phyloP scores from a whole-genome alignment of 805 yeast species.

The Yarrowia sp. region DNA sequence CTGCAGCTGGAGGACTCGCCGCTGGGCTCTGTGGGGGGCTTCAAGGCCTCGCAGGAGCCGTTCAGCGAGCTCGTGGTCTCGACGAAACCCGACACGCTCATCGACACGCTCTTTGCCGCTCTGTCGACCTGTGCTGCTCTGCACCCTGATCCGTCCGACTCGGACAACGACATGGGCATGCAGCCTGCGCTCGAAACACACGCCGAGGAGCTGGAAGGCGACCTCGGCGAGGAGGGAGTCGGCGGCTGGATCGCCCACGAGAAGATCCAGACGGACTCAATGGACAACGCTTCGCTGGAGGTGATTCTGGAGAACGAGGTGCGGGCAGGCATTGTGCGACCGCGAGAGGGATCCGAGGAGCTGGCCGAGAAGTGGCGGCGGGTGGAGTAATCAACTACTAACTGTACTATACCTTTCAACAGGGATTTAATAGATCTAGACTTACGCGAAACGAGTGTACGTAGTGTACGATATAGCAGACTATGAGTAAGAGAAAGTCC shows the following conservation, averaged over 20 bases:
- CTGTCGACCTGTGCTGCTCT: constrained; percentile 33
- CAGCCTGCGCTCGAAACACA: constrained; percentile 7
- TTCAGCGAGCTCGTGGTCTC: constrained; percentile 21
- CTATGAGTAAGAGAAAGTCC: too few relatives aligned
- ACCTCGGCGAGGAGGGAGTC: constrained; percentile 8
- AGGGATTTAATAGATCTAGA: constrained; percentile 19
- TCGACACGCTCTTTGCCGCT: constrained; percentile 29
- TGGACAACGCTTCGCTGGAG: constrained; percentile 13
- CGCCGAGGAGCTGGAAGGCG: neutral
- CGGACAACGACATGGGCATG: neutral
- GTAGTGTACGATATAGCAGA: too few relatives aligned
- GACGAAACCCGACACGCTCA: constrained; percentile 32
- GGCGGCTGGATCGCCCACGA: constrained; percentile 22
- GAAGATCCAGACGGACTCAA: constrained; percentile 2
- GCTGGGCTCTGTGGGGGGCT: neutral
- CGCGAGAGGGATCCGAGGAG: constrained; percentile 11
- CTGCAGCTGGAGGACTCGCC: constrained; percentile 14
- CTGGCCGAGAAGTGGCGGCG: constrained; percentile 7
- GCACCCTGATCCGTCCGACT: constrained; percentile 31
- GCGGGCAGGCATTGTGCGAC: constrained; percentile 10
- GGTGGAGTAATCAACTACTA: constrained; percentile 22
- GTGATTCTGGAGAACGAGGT: constrained; percentile 9
- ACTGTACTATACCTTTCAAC: constrained; percentile 27
- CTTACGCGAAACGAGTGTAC: too few relatives aligned
- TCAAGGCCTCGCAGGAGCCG: neutral